Base-by-base conservation (phyloP, 2,329 filamentous ascomycete species). In the Colletotrichum falcatum region DNA sequence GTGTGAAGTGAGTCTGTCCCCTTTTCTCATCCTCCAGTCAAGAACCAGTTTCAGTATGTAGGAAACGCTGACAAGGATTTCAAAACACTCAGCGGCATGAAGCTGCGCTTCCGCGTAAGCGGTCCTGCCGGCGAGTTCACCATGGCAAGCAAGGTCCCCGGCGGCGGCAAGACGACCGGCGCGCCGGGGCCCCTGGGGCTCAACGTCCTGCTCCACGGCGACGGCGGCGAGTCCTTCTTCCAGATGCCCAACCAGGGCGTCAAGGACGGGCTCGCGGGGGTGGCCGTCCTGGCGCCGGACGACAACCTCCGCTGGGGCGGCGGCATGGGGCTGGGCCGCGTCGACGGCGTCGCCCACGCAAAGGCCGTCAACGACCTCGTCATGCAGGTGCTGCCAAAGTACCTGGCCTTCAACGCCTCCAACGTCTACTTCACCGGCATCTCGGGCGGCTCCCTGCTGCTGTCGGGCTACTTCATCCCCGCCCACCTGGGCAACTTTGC, bases 371-470 rank as follows among this genome's bases (percentile, higher is more conserved):
- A 84, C 64, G 83, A 86, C 70, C 82, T 89, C 12, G 80, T 89
- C 56, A 78, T 81, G 44, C 77, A 80, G 3, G 81, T 84, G 20
- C 78, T 89, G 16, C 84, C 87, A 1, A 80, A 86, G 70, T 80
- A 87, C 44, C 82, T 89, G 8, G 83, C 87, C 1, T 88, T 89
- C 71, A 83, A 90, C 76, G 73, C 77, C 20, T 80, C 78, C 28
- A 81, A 86, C 28, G 84, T 89, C 49, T 87, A 84, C 74, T 89
- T 89, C 78, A 89, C 86, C 0, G 87, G 88, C 14, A 87, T 89
- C 0, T 85, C 83, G 2, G 88, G 88, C 28, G 88, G 88, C 9
- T 80, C 82, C 2, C 80, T 90, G 18, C 77, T 88, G 37, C 82
- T 90, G 28, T 82, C 81, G 1, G 87, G 87, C 3, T 89, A 88